These are phyloP conservation scores for Akanthomyces muscarius DNA, from an alignment of 2,329 filamentous ascomycete genomes.

Conservation along the genomic window DNA sequence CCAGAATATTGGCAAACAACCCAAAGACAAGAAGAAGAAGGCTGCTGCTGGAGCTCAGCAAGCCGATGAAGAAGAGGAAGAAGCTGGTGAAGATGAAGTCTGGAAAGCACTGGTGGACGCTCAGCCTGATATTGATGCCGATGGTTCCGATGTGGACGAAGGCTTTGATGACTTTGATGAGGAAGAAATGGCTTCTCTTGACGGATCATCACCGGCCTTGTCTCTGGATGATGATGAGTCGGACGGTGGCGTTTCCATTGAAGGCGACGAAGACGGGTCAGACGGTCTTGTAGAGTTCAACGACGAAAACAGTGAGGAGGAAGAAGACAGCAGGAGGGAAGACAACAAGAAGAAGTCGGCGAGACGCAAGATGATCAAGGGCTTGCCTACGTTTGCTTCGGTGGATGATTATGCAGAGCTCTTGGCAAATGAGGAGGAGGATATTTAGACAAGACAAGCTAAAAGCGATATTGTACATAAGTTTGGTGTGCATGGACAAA, in stretches of 20 bases:
- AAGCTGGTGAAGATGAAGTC: slow-evolving; percentile 72
- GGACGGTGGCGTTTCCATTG: slow-evolving; percentile 38
- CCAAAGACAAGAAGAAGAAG: slow-evolving; percentile 53
- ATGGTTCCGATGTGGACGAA: slow-evolving; percentile 53
- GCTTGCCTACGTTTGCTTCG: slow-evolving; percentile 87
- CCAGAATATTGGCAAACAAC: slow-evolving; percentile 62
- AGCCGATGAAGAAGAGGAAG: slow-evolving; percentile 53
- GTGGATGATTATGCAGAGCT: slow-evolving; percentile 90
- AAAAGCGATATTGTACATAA: slow-evolving; percentile 13
- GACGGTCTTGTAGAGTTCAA: slow-evolving; percentile 39
- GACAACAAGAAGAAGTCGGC: slow-evolving; percentile 37
- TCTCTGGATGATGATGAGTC: slow-evolving; percentile 40
- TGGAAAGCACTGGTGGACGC: slow-evolving; percentile 87
- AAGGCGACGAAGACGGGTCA: slow-evolving; percentile 38
- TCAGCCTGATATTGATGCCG: slow-evolving; percentile 57
- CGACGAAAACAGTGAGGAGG: slow-evolving; percentile 63
- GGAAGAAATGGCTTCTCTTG: slow-evolving; percentile 46
- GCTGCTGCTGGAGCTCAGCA: slow-evolving; percentile 49
- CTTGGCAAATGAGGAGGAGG: slow-evolving; percentile 66
- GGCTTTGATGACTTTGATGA: slow-evolving; percentile 48
- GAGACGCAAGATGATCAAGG: slow-evolving; percentile 81
- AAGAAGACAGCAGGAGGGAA: slow-evolving; percentile 25
- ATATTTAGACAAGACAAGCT: slow-evolving; percentile 26
- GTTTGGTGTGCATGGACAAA: not conserved
- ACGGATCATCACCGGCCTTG: slow-evolving; percentile 35